Evolutionary conservation across 441 rosid species (phyloP), one percentile per base, ranked within the genome.

Genomic region (Populus hybrid): DNA sequence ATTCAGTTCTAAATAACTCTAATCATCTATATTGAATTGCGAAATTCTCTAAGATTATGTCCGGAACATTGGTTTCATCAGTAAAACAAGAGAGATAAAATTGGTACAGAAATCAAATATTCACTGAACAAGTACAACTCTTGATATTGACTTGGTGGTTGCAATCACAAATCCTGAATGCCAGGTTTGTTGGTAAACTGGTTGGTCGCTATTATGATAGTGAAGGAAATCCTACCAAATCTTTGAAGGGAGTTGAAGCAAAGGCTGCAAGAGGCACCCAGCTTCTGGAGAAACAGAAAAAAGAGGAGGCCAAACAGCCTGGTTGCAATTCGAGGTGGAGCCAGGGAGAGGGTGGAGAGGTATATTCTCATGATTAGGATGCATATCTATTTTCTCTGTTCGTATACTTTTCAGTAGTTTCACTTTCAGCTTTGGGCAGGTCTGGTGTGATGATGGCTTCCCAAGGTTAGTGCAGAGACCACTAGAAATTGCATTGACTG

Each of bases 301-400:
- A 42, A 20, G 97, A 93, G 83, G 99, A 95, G 86, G 96, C 97
- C 67, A 95, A 92, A 82, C 97, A 86, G 77, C 87, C 89, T 34
- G 83, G 88, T 82, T 93, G 99, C 94, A 92, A 88, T 86, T 95
- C 98, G 73, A 88, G 92, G 81, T 93, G 98, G 99, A 95, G 97
- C 79, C 95, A 93, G 83, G 89, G 81, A 14, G 94, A 95, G 80
- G 98, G 97, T 24, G 99, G 99, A 77, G 89, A 92, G 97, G 99
- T 93, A 88, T 75, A 42, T 24, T 59, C 14, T 50, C 57, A 50
- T 50, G 20, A 50, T 50, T 50, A 50, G 57, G 57, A 14, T 50
- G 57, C 8, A 50, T 50, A 14, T 14, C 57, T 50, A 50, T 14
- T 50, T 14, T 50, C 57, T 14, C 57, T 50, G 57, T 50, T 14